Percentiles rank a stretch among this genome's conserved stretches.
phyloP scores from a whole-genome alignment of 2,329 filamentous ascomycete species.

The Colletotrichum echinochloae region DNA sequence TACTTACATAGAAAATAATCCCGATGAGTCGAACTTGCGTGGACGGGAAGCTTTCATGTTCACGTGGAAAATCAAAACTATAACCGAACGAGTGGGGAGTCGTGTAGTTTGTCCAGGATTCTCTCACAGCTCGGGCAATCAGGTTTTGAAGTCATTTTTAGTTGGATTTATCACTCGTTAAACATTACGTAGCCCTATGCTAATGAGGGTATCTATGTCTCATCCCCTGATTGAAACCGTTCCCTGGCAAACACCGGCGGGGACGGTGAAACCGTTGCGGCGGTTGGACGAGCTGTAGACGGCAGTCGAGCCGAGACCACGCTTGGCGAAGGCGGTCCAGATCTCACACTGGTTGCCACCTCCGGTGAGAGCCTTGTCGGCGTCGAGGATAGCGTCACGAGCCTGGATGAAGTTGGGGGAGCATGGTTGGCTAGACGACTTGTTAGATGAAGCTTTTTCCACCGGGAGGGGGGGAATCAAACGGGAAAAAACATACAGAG shows the following conservation, averaged over 20 bases:
- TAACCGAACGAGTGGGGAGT: too few species aligned
- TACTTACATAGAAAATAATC: background rate
- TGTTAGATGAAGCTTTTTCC: background rate
- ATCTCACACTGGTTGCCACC: slow-evolving; percentile 64
- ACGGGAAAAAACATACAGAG: slow-evolving; percentile 50
- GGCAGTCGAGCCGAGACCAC: slow-evolving; percentile 61
- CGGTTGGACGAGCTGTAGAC: slow-evolving; percentile 46
- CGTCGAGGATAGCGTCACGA: slow-evolving; percentile 67
- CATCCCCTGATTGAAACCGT: background rate
- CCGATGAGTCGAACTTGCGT: background rate
- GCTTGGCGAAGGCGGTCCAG: slow-evolving; percentile 68
- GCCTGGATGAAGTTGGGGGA: slow-evolving; percentile 65
- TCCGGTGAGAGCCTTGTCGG: slow-evolving; percentile 63
- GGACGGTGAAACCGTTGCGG: slow-evolving; percentile 49
- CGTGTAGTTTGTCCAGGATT: background rate
- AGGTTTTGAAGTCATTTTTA: background rate
- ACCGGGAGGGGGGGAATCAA: too few species aligned
- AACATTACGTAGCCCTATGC: slow-evolving; percentile 1
- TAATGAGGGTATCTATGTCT: slow-evolving; percentile 1
- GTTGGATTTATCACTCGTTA: background rate
- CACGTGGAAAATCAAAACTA: background rate
- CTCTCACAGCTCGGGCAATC: fast-evolving
- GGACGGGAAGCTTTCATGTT: background rate
- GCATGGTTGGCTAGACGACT: slow-evolving; percentile 60
- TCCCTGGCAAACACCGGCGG: slow-evolving; percentile 42